Base-by-base conservation (phyloP, 2,329 filamentous ascomycete species). In the Fragosphaeria purpurea region DNA sequence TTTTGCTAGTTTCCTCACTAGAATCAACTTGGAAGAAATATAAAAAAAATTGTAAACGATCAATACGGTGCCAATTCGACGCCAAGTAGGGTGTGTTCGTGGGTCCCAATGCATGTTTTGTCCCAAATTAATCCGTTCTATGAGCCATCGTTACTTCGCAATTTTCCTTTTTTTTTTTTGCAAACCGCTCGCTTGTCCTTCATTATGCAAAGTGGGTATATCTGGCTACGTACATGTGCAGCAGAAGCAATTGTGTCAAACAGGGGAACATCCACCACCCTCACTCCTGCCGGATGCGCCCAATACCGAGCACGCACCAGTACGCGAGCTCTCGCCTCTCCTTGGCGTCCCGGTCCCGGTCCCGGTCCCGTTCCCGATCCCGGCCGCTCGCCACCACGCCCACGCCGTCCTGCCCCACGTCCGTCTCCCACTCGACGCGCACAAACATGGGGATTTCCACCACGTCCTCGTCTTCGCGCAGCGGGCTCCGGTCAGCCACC, bases 401-500 rank as follows among this genome's bases (percentile, higher is more conserved):
- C 7, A 82, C 79, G 53, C 87, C 80, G 50, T 83, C 77, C 50
- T 79, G 73, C 1, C 74, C 73, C 1, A 68, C 64, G 56, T 89
- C 86, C 4, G 79, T 75, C 65, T 90, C 91, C 83, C 90, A 98
- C 65, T 96, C 90, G 51, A 95, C 77, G 31, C 89, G 79, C 54
- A 98, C 88, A 71, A 95, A 94, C 61, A 98, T 83, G 50, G 93
- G 91, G 58, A 98, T 91, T 73, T 98, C 93, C 41, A 97, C 55
- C 48, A 81, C 63, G 49, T 83, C 79, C 61, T 83, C 79, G 58
- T 82, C 79, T 57, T 79, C 76, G 53, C 67, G 70, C 46, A 81
- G 60, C 41, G 73, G 71, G n/a, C 67, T 65, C 45, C 70, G 63
- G 55, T 75, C 71, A 32, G 67, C 63, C 39, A 46, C 48, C 39